These are phyloP conservation scores for Paramecium pentaurelia DNA, from an alignment of 73 alveolate genomes.

Conservation along the genomic window DNA sequence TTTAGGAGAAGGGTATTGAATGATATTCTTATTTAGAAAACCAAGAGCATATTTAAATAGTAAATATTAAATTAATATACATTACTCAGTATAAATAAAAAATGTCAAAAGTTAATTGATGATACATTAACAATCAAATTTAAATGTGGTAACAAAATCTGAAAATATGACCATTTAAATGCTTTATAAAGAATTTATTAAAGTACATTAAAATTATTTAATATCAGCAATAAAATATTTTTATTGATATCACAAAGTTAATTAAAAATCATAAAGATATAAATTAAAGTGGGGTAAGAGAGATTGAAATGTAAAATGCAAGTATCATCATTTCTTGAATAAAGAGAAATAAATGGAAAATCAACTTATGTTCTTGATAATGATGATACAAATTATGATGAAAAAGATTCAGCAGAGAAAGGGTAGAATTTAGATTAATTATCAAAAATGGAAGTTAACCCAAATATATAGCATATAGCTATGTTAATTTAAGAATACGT, in stretches of 20 bases:
- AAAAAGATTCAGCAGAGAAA: neutral
- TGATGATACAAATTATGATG: neutral
- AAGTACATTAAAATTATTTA: neutral
- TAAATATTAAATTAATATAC: neutral
- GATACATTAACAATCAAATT: neutral
- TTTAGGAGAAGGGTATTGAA: neutral
- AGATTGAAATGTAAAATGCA: neutral
- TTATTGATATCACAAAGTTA: neutral
- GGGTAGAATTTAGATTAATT: neutral
- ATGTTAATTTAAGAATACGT: neutral
- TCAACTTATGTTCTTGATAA: neutral
- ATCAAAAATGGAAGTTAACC: conserved; percentile 10
- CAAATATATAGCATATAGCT: neutral
- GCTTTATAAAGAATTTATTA: neutral
- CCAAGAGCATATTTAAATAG: neutral
- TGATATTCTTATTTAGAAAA: neutral
- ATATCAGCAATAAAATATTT: neutral
- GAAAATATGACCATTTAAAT: conserved; percentile 12
- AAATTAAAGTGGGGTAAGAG: neutral
- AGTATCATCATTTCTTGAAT: neutral
- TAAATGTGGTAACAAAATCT: neutral
- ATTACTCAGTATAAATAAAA: neutral
- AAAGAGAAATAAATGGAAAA: neutral
- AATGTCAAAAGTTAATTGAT: neutral
- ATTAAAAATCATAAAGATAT: neutral